A percentile compares a stretch with the other conserved stretches of the same genome.
These are phyloP conservation scores for Fusarium sp. DNA, from an alignment of 2,329 filamentous ascomycete species.

Conservation along the genomic window DNA sequence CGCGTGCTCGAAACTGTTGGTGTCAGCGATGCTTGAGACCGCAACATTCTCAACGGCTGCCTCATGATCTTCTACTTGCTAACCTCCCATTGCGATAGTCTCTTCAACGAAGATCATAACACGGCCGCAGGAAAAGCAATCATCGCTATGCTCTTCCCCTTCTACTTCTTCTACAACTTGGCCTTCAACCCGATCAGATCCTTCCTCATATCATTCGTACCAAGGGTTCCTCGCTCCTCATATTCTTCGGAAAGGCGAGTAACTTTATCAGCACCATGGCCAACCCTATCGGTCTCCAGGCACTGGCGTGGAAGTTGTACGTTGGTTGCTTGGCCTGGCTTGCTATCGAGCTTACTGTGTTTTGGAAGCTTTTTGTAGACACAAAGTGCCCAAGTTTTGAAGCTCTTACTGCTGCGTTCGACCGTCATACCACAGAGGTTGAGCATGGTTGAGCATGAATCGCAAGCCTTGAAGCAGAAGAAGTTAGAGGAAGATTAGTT, in stretches of 20 bases:
- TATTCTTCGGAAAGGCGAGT: slow-evolving; percentile 18
- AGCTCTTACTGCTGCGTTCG: neutral
- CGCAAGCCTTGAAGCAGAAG: neutral
- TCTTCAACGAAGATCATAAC: slow-evolving; percentile 25
- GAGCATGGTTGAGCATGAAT: neutral
- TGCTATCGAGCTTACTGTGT: neutral
- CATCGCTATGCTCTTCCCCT: slow-evolving; percentile 22
- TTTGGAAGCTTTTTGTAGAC: slow-evolving; percentile 4
- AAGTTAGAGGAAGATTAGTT: neutral
- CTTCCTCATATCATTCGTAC: slow-evolving; percentile 19
- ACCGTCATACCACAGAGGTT: neutral
- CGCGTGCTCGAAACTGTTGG: slow-evolving; percentile 7
- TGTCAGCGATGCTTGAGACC: neutral
- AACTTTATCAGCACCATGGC: slow-evolving; percentile 5
- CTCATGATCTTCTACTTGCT: slow-evolving; percentile 38
- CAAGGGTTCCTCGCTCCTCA: slow-evolving; percentile 28
- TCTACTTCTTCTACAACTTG: slow-evolving; percentile 33
- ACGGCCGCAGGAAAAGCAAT: slow-evolving; percentile 1
- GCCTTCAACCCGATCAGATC: slow-evolving; percentile 30
- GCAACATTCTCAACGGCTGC: slow-evolving; percentile 31
- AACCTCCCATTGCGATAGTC: slow-evolving; percentile 16
- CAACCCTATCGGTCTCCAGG: neutral
- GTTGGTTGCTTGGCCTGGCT: neutral
- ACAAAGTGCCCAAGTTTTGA: neutral
- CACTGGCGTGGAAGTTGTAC: neutral